Conservation (phyloP, 176 grass and related monocot genomes). For the Oropetium thomaeum region DNA sequence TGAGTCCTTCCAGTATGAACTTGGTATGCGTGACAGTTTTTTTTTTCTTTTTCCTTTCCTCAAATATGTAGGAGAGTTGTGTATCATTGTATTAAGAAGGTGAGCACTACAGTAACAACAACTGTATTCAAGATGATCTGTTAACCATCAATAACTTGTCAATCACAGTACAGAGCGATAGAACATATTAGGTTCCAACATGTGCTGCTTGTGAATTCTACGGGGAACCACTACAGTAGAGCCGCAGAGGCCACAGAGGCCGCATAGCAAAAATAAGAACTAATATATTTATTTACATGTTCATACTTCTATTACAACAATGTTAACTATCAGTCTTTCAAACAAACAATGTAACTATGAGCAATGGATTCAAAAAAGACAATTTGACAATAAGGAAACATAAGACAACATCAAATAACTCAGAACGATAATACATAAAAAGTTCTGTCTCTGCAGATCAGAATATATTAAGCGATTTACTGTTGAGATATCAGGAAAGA, state of each 20-base stretch:
- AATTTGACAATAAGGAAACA: background rate
- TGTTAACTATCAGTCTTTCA: background rate
- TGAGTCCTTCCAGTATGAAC: slow-evolving; percentile 9
- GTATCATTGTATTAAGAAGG: too few relatives aligned
- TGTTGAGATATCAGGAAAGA: slow-evolving; percentile 3
- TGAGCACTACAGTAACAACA: background rate
- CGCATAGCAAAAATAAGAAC: background rate
- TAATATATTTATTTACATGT: background rate
- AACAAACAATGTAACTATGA: background rate
- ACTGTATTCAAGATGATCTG: background rate
- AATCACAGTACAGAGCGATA: background rate
- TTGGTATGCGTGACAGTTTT: too few relatives aligned
- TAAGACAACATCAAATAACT: background rate
- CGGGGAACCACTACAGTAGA: slow-evolving; percentile 10
- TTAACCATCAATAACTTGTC: slow-evolving; percentile 10
- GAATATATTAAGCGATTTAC: slow-evolving; percentile 4
- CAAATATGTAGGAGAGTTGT: too few relatives aligned
- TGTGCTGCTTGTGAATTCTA: background rate
- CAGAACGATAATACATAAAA: background rate
- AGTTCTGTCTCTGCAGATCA: background rate
- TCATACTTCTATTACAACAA: slow-evolving; percentile 1
- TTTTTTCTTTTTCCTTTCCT: too few relatives aligned
- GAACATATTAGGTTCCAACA: slow-evolving; percentile 1
- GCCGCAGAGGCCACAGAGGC: too few relatives aligned
- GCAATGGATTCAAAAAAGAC: background rate